Conservation (phyloP, 106 monocot genomes). For the Allium sativum region DNA sequence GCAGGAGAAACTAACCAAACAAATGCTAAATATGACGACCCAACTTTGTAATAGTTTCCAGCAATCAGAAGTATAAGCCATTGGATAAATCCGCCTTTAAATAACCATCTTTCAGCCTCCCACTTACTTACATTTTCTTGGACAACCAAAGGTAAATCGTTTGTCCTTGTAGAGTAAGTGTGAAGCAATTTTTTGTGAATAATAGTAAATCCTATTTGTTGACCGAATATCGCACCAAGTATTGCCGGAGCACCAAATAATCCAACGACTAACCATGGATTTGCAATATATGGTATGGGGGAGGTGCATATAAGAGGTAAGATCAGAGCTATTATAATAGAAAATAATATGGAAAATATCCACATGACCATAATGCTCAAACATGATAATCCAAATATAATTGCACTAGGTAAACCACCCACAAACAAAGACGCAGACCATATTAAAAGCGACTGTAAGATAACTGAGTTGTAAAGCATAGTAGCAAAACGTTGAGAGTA, state of each 20-base stretch:
- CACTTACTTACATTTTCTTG: constrained; percentile 32
- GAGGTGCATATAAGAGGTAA: constrained; percentile 51
- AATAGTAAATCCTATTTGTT: constrained; percentile 72
- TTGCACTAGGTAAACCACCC: constrained; percentile 58
- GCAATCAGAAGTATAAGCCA: constrained; percentile 68
- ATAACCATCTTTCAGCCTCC: constrained; percentile 96
- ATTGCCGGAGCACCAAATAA: constrained; percentile 91
- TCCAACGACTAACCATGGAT: constrained; percentile 64
- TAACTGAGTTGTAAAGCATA: constrained; percentile 75
- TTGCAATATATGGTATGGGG: constrained; percentile 72
- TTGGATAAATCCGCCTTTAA: constrained; percentile 85
- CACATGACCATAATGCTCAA: constrained; percentile 67
- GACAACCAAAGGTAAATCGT: constrained; percentile 7
- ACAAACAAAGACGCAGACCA: constrained; percentile 67
- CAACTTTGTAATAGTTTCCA: constrained; percentile 52
- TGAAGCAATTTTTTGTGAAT: constrained; percentile 41
- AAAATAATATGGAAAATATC: constrained; percentile 54
- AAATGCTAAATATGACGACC: constrained; percentile 74
- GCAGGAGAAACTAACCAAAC: constrained; percentile 89
- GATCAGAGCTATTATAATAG: constrained; percentile 53
- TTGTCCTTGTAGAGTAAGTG: constrained; percentile 14
- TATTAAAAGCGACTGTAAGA: constrained; percentile 74
- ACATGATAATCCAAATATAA: constrained; percentile 56
- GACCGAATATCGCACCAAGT: constrained; percentile 78
- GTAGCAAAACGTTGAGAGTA: constrained; percentile 60